Evolutionary conservation across 2,329 filamentous ascomycete species (phyloP), one percentile per base, ranked within the genome.

Genomic region (Furcasterigmium furcatum): DNA sequence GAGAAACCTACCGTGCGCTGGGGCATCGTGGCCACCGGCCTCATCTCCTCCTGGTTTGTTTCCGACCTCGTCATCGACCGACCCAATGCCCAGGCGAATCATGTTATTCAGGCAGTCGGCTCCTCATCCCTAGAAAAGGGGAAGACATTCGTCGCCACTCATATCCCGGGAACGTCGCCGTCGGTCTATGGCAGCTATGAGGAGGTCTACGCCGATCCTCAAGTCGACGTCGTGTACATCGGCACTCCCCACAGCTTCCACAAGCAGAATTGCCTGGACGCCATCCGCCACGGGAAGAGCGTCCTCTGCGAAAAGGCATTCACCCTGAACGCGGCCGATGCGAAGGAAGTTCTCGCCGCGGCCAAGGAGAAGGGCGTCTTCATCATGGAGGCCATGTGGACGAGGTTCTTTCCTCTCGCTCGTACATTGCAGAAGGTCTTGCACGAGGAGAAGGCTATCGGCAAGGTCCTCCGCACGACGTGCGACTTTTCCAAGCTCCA

Each of bases 281-380:
- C 70, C 1, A 73, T 74, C 19, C 54, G 53, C 0, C 59, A 61
- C 2, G 67, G 70, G 2, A 74, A 74, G 48, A 58, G 73, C 30
- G 60, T 74, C 0, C 57, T 74, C 0, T 74, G 72, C 48, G 71
- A 74, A 46, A 74, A 74, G 51, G 56, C 71, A 1, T 72, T 74
- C 45, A 59, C 66, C 0, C 50, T 74, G 38, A 74, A 65, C 14
- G 64, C 66, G 0, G 53, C 44, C 5, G 67, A 74, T 32, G 66
- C 70, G 0, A 57, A 51, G 13, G 63, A 70, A 36, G 64, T 74
- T 4, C 60, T 72, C 19, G 60, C 54, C 2, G 66, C 69, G 0
- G 71, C 71, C 0, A 58, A 61, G 46, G 46, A 52, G 35, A 68
- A 67, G 48, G 64, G 66, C 5, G 63, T 74, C 5, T 74, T 67